These are phyloP conservation scores for Cutaneotrichosporon sp. DNA, from an alignment of 1,284 basidiomycete species.

Conservation along the genomic window DNA sequence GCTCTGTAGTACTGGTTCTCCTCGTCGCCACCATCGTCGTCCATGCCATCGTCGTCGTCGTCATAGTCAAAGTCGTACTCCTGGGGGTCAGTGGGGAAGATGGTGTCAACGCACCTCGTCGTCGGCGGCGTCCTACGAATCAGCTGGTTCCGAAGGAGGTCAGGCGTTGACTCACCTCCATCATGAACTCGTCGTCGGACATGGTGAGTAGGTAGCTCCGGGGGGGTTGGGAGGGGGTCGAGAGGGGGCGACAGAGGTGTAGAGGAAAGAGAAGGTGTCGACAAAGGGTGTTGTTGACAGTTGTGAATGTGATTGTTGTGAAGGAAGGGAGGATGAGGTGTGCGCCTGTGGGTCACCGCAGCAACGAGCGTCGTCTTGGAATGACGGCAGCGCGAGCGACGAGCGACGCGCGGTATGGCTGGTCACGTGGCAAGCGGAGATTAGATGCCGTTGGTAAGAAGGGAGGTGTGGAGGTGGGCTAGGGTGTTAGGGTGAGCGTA, in stretches of 20 bases:
- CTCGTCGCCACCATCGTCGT: slow-evolving; percentile 79
- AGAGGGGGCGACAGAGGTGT: too few relatives aligned
- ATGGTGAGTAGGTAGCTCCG: slow-evolving; percentile 31
- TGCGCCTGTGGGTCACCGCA: background rate
- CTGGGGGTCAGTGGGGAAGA: slow-evolving; percentile 54
- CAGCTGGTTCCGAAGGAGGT: slow-evolving; percentile 16
- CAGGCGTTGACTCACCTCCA: slow-evolving; percentile 45
- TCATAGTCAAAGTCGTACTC: slow-evolving; percentile 96
- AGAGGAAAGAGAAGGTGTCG: too few relatives aligned
- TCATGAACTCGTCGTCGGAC: slow-evolving; percentile 57
- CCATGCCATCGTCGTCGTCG: slow-evolving; percentile 71
- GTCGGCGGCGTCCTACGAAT: slow-evolving; percentile 49
- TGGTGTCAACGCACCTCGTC: slow-evolving; percentile 45
- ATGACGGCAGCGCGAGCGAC: background rate
- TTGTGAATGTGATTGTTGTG: too few relatives aligned
- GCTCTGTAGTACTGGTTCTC: slow-evolving; percentile 99
- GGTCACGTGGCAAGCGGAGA: background rate
- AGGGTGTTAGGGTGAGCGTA: too few relatives aligned
- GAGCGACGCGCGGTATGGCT: background rate
- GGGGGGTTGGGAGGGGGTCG: background rate
- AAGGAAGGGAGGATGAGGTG: too few relatives aligned
- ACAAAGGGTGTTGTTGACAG: too few relatives aligned
- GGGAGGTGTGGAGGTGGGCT: background rate
- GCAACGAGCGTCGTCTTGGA: background rate
- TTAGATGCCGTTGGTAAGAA: background rate